Evolutionary conservation across 305 asterid genomes (phyloP), one percentile per base, ranked within the genome.

Genomic region (Fraxinus angustifolia): DNA sequence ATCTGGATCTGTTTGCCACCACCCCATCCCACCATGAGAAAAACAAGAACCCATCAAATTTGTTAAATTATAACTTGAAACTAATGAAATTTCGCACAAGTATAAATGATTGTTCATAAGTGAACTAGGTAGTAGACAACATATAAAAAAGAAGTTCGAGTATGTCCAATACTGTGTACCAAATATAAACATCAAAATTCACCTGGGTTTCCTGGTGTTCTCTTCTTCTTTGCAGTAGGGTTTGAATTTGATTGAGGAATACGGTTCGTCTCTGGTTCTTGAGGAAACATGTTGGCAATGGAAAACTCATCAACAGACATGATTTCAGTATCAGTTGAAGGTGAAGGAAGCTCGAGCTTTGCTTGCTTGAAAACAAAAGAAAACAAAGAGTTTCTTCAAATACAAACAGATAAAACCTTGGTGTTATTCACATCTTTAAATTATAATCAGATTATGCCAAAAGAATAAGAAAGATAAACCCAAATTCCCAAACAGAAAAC

Each of bases 171-270:
- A 60, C 31, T 19, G 35, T 11, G 8, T 68, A 30, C 8, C 40
- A 30, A 68, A 30, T 6, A 28, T 28, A 30, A 28, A 68, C 19
- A 30, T 23, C 3, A 14, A 1, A 31, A 34, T 16, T 77, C 83
- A 93, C 98, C 98, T 72, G 97, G 97, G 33, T 90, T 91, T 48
- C 98, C 98, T 1, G 97, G 98, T 26, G 88, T 92, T 83, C 98
- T 78, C 80, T 83, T 88, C 93, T 90, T 94, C 89, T 91, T 94
- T 79, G 88, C 71, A 30, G 92, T 45, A 67, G 93, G 78, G 80
- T 68, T 77, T 35, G 89, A 67, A 62, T 73, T 82, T 76, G 90
- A 88, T 77, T 88, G 89, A 83, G 92, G 87, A 82, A 86, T 93
- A 87, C 95, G 93, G 93, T 88, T 93, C 77, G 90, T 75, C 23